These are phyloP conservation scores for Rubia occidens DNA, from an alignment of 305 asterid species.

Conservation along the genomic window DNA sequence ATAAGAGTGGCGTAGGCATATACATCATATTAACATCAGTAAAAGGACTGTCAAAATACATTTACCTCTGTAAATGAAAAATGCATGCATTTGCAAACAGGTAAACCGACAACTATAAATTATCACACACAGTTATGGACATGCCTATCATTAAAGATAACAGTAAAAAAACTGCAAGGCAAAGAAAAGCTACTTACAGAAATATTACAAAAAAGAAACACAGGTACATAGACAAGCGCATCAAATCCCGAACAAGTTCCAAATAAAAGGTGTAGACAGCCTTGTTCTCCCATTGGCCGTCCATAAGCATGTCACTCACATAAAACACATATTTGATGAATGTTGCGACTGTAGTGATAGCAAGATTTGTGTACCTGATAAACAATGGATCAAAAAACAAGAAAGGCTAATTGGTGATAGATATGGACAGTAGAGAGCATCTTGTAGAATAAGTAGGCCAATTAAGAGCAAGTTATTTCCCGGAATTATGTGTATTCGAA, in stretches of 20 bases:
- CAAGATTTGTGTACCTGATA: constrained; percentile 76
- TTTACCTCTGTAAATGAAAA: neutral
- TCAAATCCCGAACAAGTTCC: constrained; percentile 83
- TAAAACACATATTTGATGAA: constrained; percentile 73
- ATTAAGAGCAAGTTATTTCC: neutral
- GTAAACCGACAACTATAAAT: neutral
- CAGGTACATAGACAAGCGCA: constrained; percentile 83
- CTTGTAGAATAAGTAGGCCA: neutral
- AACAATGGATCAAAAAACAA: neutral
- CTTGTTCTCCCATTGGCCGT: constrained; percentile 95
- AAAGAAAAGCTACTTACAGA: constrained; percentile 44
- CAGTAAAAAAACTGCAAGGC: constrained; percentile 9
- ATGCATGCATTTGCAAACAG: neutral
- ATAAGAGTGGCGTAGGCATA: neutral
- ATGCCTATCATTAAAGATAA: neutral
- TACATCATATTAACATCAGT: neutral
- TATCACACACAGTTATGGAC: neutral
- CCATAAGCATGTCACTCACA: constrained; percentile 83
- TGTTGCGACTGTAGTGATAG: constrained; percentile 73
- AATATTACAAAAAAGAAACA: constrained; percentile 91
- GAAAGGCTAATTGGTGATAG: neutral
- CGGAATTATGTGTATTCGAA: neutral
- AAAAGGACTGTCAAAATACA: neutral
- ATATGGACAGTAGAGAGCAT: neutral
- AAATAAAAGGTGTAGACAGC: constrained; percentile 87